Evolutionary conservation across 192 early-diverging fungal genomes (phyloP), one percentile per base, ranked within the genome.

Genomic region (Gaertneriomyces semiglobifer): DNA sequence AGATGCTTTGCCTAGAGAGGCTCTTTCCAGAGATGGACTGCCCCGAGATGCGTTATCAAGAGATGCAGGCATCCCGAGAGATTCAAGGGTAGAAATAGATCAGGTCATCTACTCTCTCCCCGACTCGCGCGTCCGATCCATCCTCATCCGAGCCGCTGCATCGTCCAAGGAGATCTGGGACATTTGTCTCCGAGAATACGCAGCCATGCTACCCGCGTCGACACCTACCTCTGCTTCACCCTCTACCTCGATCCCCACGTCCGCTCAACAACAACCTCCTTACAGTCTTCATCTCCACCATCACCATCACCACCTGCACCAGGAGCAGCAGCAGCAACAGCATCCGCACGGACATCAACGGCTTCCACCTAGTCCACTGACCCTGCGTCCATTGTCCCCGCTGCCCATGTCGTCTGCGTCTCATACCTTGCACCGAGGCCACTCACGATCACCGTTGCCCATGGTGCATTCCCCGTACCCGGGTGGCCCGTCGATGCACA

Each of bases 51-150:
- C 25, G 25, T 2, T 33, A 33, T 33, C 25, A 33, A 33, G 25
- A 33, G 25, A 33, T 33, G 25, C 25, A 33, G 25, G 25, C 54
- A 56, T 20, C 11, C 14, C 54, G 16, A 56, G n/a, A n/a, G 48
- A 18, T 33, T 58, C 25, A 42, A n/a, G 57, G 7, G 57, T 42
- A 42, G 39, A 58, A 42, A 16, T 58, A 38, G 57, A 58, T 42
- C 16, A 58, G n/a, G 43, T 38, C 57, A 41, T 58, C 57, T 42
- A 33, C 6, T 42, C 39, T 33, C 57, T 58, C 14, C 16, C 18
- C 57, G 10, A 14, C 25, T 6, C 25, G 8, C 39, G 43, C 4
- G 18, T 58, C 25, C 57, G 57, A n/a, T 42, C 38, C 40, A 20
- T 58, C 18, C 40, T 58, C 39, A 33, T 58, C 7, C 38, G 38